Conservation (phyloP, 148 eudicot species). For the Rheum nobile region DNA sequence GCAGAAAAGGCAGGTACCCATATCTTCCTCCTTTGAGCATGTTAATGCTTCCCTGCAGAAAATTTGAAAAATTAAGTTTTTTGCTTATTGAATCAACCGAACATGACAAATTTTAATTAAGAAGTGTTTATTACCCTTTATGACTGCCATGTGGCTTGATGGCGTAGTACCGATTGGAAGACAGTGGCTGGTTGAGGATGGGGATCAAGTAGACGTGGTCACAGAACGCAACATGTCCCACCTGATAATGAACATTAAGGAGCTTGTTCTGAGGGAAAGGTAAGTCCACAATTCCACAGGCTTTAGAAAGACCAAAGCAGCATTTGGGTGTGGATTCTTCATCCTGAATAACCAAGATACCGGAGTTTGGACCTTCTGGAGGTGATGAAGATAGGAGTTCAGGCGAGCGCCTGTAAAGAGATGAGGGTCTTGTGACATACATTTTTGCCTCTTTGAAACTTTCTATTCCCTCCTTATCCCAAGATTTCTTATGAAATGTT, state of each 20-base stretch:
- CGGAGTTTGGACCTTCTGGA: constrained; percentile 30
- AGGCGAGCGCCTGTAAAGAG: constrained; percentile 17
- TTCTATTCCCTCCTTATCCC: not conserved
- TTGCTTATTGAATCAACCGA: not conserved
- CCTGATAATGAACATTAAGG: constrained; percentile 12
- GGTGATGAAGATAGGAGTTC: constrained; percentile 10
- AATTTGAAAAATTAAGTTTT: not conserved
- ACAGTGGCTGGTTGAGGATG: constrained; percentile 22
- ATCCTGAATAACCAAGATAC: constrained; percentile 25
- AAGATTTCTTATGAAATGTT: not conserved
- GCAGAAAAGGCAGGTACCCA: constrained; percentile 22
- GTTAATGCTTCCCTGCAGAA: constrained; percentile 17
- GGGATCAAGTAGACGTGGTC: constrained; percentile 28
- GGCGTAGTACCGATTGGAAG: constrained; percentile 23
- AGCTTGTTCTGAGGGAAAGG: constrained; percentile 37
- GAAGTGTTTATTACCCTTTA: constrained; percentile 20
- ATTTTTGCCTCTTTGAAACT: constrained; percentile 9
- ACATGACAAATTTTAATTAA: not conserved
- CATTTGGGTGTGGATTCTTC: constrained; percentile 9
- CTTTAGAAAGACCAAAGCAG: constrained; percentile 18
- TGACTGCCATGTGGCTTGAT: constrained; percentile 22
- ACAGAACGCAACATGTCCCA: not conserved
- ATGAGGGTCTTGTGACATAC: constrained; percentile 26
- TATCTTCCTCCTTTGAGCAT: constrained; percentile 41
- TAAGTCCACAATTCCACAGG: constrained; percentile 10